Percentiles rank a stretch among this genome's conserved stretches.
phyloP scores from a whole-genome alignment of 202 grass and related monocot genomes.

The Brachypodium distachyon region DNA sequence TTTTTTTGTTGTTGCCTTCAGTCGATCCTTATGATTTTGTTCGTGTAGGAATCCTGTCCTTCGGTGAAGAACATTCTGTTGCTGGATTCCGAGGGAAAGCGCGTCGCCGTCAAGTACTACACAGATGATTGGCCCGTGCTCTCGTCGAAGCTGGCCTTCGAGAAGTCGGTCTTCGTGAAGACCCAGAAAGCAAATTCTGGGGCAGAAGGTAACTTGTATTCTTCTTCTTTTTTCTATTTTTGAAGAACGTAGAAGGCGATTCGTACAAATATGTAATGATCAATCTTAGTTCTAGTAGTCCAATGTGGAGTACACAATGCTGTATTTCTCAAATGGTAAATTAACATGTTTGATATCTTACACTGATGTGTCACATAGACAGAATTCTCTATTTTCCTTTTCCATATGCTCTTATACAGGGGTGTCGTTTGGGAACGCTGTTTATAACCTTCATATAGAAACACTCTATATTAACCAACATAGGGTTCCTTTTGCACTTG shows the following conservation, averaged over 20 bases:
- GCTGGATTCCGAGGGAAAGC: constrained; percentile 91
- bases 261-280: not conserved
- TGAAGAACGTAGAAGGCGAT: not conserved
- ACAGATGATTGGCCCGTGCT: constrained; percentile 81
- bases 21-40: not conserved
- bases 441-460: too few species aligned
- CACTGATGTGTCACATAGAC: not conserved
- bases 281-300: not conserved
- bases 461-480: too few species aligned
- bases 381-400: not conserved
- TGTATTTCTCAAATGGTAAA: not conserved
- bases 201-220: constrained; percentile 44
- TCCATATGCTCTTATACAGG: not conserved
- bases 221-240: not conserved
- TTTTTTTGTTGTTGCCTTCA: not conserved
- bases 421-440: not conserved
- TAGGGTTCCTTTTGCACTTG: too few species aligned
- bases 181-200: constrained; percentile 75
- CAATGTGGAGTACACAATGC: not conserved
- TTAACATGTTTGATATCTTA: not conserved
- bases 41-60: constrained; percentile 56
- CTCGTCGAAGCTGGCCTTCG: constrained; percentile 76
- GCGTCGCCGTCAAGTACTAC: constrained; percentile 94
- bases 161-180: constrained; percentile 92
- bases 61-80: constrained; percentile 83